phyloP scores from a whole-genome alignment of 441 rosid species.

The Gossypium lobatum region DNA sequence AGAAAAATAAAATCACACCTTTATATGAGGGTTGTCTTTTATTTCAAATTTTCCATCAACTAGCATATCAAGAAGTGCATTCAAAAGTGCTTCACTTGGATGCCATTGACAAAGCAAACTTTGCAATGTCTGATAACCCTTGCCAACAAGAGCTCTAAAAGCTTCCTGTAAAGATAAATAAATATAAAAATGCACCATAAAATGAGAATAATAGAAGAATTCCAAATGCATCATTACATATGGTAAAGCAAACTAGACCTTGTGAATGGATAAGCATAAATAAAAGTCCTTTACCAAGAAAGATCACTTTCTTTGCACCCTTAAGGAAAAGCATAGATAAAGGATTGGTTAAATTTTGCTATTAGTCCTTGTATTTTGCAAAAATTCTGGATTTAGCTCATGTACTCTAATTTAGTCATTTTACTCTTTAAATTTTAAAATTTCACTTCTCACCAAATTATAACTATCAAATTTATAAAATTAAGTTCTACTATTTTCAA shows the following conservation, averaged over 20 bases:
- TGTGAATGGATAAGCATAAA: too few species aligned
- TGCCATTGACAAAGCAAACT: constrained; percentile 83
- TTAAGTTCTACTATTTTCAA: too few species aligned
- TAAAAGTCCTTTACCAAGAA: neutral
- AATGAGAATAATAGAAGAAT: neutral
- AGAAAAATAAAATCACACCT: constrained; percentile 42
- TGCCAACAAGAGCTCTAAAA: constrained; percentile 93
- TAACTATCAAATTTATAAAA: too few species aligned
- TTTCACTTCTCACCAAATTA: too few species aligned
- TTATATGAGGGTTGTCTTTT: constrained; percentile 57
- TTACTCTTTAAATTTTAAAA: too few species aligned
- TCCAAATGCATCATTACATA: neutral
- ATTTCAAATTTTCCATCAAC: constrained; percentile 92
- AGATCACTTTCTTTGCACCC: neutral
- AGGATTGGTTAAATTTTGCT: too few species aligned
- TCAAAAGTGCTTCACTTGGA: constrained; percentile 81
- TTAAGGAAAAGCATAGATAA: neutral
- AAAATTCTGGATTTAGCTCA: too few species aligned
- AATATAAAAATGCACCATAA: neutral
- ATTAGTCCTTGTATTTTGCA: too few species aligned
- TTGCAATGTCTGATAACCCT: constrained; percentile 91
- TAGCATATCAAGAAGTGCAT: constrained; percentile 96
- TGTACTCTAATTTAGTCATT: too few species aligned
- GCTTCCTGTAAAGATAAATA: constrained; percentile 51
- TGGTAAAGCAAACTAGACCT: too few species aligned